Evolutionary conservation across 305 asterid genomes (phyloP).

Genomic region (Stenogyne calaminthoides): DNA sequence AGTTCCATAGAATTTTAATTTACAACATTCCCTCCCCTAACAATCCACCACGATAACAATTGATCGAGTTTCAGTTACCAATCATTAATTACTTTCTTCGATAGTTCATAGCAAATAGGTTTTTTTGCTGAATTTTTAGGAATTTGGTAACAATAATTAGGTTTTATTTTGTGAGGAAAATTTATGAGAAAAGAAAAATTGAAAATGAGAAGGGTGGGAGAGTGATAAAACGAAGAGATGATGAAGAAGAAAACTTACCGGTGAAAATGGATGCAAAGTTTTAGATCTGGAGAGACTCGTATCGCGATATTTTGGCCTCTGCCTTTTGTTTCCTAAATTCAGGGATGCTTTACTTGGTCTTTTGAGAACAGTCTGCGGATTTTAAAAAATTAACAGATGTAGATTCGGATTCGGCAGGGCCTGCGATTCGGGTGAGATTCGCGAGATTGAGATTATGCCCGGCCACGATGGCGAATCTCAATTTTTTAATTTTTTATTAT

Average conservation of each 20-base stretch:
- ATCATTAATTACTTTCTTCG: not conserved
- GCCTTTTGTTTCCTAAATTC: not conserved
- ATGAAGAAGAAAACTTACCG: constrained; percentile 43
- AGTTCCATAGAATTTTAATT: not conserved
- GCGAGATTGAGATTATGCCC: no score
- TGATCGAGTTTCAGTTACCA: constrained; percentile 10
- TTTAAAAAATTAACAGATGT: no score
- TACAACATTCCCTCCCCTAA: not conserved
- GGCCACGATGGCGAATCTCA: no score
- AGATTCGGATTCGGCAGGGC: no score
- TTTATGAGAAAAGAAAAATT: not conserved
- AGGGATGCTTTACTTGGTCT: no score
- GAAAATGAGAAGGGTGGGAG: not conserved
- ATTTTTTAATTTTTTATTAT: no score
- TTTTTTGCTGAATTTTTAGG: constrained; percentile 8
- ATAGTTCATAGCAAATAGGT: constrained; percentile 4
- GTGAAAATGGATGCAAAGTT: constrained; percentile 38
- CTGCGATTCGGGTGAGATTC: no score
- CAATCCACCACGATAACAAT: not conserved
- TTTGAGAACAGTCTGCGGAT: no score
- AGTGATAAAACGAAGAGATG: constrained; percentile 38
- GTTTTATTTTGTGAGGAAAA: not conserved
- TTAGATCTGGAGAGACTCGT: constrained; percentile 50
- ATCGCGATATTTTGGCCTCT: constrained; percentile 70
- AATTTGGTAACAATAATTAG: not conserved